These are phyloP conservation scores for Corymbia maculata DNA, from an alignment of 345 rosid genomes.

Conservation along the genomic window DNA sequence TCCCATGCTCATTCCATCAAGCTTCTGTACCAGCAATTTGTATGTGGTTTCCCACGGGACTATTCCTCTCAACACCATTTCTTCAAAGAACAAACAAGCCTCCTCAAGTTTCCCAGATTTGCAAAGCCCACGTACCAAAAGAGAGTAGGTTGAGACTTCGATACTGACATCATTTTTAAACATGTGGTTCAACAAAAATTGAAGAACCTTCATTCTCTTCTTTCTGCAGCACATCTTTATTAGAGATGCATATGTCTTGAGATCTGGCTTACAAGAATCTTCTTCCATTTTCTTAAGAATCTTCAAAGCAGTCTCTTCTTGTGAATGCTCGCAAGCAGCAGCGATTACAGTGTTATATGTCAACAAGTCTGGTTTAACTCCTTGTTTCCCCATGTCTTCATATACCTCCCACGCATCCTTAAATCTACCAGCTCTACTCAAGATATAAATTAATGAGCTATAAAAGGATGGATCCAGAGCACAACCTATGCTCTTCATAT, in stretches of 20 bases:
- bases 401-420: constrained; percentile 61
- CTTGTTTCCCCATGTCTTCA: constrained; percentile 66
- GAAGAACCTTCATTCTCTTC: constrained; percentile 64
- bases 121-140: constrained; percentile 47
- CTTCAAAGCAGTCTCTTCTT: constrained; percentile 48
- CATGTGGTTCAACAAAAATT: constrained; percentile 55
- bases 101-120: constrained; percentile 44
- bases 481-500: constrained; percentile 59
- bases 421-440: constrained; percentile 60
- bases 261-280: constrained; percentile 47
- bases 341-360: constrained; percentile 56
- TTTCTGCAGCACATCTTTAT: constrained; percentile 66
- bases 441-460: constrained; percentile 50
- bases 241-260: constrained; percentile 49
- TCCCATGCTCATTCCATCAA: constrained; percentile 34
- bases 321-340: constrained; percentile 38
- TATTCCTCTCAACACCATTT: constrained; percentile 55
- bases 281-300: constrained; percentile 63
- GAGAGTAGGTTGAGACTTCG: constrained; percentile 46
- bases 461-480: constrained; percentile 57
- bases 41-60: constrained; percentile 37
- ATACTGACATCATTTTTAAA: constrained; percentile 51
- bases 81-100: constrained; percentile 67
- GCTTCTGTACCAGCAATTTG: constrained; percentile 40
- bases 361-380: constrained; percentile 37